Percentiles rank a stretch among this genome's conserved stretches.
Evolutionary conservation across 108 stramenopile genomes (phyloP).

Genomic region (Fistulifera pelliculosa): DNA sequence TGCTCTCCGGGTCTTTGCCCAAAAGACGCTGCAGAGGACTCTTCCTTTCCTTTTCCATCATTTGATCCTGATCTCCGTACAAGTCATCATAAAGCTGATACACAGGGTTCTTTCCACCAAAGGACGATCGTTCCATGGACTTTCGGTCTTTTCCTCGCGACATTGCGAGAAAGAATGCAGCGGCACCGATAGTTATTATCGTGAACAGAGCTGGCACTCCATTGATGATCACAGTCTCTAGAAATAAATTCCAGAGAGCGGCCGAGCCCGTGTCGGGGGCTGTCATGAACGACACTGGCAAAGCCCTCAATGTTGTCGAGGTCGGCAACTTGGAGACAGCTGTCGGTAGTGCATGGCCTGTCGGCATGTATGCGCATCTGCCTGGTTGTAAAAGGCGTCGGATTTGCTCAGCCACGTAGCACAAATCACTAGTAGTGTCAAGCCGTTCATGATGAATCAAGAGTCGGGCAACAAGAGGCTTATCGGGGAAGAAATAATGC

Average conservation of each 20-base stretch:
- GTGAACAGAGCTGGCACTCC: conserved; percentile 37
- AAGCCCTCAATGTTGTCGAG: too few species aligned
- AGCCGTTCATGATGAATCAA: too few species aligned
- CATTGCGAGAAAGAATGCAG: conserved; percentile 22
- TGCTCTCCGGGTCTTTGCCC: conserved; percentile 3
- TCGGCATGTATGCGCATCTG: too few species aligned
- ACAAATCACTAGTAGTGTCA: too few species aligned
- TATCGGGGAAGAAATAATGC: too few species aligned
- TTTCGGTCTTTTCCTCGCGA: conserved; percentile 1
- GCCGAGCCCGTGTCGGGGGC: not conserved
- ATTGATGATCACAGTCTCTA: conserved; percentile 31
- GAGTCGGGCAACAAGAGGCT: too few species aligned
- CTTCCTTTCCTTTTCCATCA: not conserved
- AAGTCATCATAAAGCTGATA: conserved; percentile 72
- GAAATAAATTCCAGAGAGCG: conserved; percentile 27
- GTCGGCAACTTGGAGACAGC: too few species aligned
- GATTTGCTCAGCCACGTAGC: too few species aligned
- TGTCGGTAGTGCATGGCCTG: too few species aligned
- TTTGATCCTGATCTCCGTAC: conserved; percentile 37
- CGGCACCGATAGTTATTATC: conserved; percentile 8
- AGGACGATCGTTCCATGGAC: not conserved
- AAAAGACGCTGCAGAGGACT: conserved; percentile 5
- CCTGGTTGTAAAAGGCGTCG: too few species aligned
- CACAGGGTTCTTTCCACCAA: conserved; percentile 22
- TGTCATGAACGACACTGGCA: too few species aligned